Evolutionary conservation across 2,329 filamentous ascomycete species (phyloP), one percentile per base, ranked within the genome.

Genomic region (Apiospora phragmitis): DNA sequence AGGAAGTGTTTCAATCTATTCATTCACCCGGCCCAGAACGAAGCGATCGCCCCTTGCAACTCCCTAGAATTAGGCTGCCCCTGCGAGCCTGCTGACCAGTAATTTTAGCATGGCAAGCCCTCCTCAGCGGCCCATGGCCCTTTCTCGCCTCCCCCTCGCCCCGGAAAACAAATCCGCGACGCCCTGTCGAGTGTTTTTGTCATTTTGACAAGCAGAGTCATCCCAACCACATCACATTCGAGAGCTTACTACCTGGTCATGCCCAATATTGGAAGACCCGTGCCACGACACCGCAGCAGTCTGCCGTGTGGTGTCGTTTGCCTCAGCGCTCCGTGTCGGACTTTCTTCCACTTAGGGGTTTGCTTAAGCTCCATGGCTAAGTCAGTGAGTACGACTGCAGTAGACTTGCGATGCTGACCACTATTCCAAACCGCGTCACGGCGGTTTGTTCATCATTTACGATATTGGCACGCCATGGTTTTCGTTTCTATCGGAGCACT

Each of bases 261-360:
- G 32, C 51, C 51, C 51, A 59, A 59, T 59, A 59, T 35, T 59
- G 26, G 51, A 35, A 59, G 51, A 35, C 16, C 51, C 16, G 51
- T 59, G 29, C 55, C 55, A 62, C 55, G 32, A 62, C 51, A 35
- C 51, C 32, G 55, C 55, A 62, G 55, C 32, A 62, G 55, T 62
- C 55, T 62, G 55, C 55, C 55, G 55, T 62, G 51, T 35, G 51
- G 51, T 59, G 55, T 62, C 32, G 55, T 62, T 38, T 62, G 55
- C 32, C 55, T 35, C 55, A 38, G 55, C 55, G 32, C 55, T 62
- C 55, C 32, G 55, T 62, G 55, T 62, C 55, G 38, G 55, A 38
- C 55, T 62, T n/a, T 18, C 55, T 62, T 62, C 32, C 18, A 62
- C 38, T 35, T n/a, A 62, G 18, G 18, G 21, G 55, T 11, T 62